Conservation (phyloP, 176 grass and related monocot genomes). For the Zoysia japonica region DNA sequence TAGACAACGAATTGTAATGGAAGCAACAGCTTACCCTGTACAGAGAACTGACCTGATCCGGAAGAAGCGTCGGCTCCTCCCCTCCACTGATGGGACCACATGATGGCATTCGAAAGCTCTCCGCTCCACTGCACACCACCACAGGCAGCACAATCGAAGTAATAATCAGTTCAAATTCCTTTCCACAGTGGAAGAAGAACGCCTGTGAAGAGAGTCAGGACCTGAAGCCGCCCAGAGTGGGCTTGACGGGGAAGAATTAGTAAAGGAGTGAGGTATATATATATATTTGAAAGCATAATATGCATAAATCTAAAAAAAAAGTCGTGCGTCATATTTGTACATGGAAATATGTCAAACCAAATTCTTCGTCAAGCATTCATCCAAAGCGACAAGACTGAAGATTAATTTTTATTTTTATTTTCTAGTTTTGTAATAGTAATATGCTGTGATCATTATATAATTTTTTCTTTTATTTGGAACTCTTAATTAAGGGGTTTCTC, state of each 20-base stretch:
- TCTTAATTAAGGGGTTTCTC: too few species aligned
- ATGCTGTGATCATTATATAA: too few species aligned
- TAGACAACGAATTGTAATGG: neutral
- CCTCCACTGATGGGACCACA: slow-evolving; percentile 42
- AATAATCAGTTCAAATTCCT: neutral
- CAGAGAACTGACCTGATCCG: slow-evolving; percentile 66
- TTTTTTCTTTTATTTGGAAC: too few species aligned
- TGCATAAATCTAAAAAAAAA: too few species aligned
- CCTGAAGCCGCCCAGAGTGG: slow-evolving; percentile 86
- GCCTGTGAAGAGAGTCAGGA: neutral
- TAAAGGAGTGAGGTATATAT: too few species aligned
- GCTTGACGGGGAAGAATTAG: slow-evolving; percentile 64
- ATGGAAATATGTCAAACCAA: too few species aligned
- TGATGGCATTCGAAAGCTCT: slow-evolving; percentile 74
- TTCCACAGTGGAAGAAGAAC: slow-evolving; percentile 22
- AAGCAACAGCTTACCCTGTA: slow-evolving; percentile 53
- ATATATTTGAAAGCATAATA: too few species aligned
- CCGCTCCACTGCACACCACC: slow-evolving; percentile 56
- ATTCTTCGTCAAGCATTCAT: too few species aligned
- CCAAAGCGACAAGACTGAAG: too few species aligned
- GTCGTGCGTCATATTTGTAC: too few species aligned
- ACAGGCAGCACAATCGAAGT: neutral
- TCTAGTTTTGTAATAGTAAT: too few species aligned
- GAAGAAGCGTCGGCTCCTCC: slow-evolving; percentile 32
- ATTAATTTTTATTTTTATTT: too few species aligned